Evolutionary conservation across 2,329 filamentous ascomycete genomes (phyloP), one percentile per base, ranked within the genome.

Genomic region (Xylariaceae sp.): DNA sequence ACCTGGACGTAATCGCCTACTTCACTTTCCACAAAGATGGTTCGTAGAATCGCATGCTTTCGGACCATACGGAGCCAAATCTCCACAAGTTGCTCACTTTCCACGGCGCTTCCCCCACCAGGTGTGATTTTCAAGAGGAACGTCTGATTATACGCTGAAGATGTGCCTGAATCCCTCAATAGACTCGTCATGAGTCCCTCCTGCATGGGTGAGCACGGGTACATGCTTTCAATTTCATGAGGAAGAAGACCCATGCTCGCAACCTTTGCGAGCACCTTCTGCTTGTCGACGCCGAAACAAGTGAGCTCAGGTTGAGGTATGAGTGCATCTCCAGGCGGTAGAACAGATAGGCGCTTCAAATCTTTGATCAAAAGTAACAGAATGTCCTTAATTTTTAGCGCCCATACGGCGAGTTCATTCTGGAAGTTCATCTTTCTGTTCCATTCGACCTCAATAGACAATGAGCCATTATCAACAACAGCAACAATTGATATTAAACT

Each of bases 131-230:
- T 44, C 18, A 44, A 30, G 3, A 46, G 32, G n/a, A 37, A 35
- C 4, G 43, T 46, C 16, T 50, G 48, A 44, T 44, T 49, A 21
- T 49, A 49, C 15, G 46, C 46, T 21, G 36, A 27, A 1, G 46
- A 49, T 27, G 3, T 42, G 7, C 29, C 46, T 2, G 29, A 41
- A n/a, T 49, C 37, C 9, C 46, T 49, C 21, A 49, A 21, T 26
- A 49, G 29, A 42, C 46, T 49, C 29, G 46, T 29, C 46, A 49
- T 49, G 15, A 49, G 36, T 26, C 46, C 46, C 35, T 49, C 26
- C 32, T 49, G 46, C 46, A 49, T 42, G 2, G 46, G 46, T 6
- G 46, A 49, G 46, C 46, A 49, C 11, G 46, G 46, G 13, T 49
- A 49, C 37, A 49, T 42, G 29, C 46, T 49, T 35, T 49, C 46